phyloP scores from a whole-genome alignment of 164 flowering plant genomes.

The Vitis cinerea region DNA sequence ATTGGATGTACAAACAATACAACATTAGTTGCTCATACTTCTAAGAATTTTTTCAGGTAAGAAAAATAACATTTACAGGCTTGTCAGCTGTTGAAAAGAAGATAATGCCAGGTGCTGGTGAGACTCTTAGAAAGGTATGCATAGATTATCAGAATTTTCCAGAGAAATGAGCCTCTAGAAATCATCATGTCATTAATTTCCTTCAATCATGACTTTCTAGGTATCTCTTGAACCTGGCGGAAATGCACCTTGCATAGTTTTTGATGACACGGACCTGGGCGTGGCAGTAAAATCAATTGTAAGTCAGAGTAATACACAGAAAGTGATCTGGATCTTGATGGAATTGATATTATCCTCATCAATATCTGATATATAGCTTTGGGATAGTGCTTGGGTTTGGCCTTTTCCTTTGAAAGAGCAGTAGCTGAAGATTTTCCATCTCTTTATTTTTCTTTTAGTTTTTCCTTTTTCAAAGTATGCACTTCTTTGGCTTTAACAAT shows the following conservation, averaged over 20 bases:
- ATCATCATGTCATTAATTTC: slow-evolving; percentile 6
- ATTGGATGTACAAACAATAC: neutral
- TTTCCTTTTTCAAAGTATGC: too few relatives aligned
- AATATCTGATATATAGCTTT: too few relatives aligned
- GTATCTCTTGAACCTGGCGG: slow-evolving; percentile 98
- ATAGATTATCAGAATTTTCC: neutral
- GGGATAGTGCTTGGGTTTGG: too few relatives aligned
- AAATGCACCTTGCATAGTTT: slow-evolving; percentile 96
- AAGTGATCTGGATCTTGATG: too few relatives aligned
- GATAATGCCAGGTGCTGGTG: slow-evolving; percentile 91
- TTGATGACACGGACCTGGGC: slow-evolving; percentile 95
- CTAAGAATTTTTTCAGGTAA: slow-evolving; percentile 49
- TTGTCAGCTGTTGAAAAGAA: slow-evolving; percentile 98
- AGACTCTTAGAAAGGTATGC: slow-evolving; percentile 83
- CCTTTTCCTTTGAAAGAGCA: too few relatives aligned
- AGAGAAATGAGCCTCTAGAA: neutral
- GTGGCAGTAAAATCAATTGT: slow-evolving; percentile 96
- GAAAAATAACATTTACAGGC: slow-evolving; percentile 96
- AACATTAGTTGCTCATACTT: neutral
- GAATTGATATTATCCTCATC: too few relatives aligned
- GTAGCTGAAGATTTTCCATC: too few relatives aligned
- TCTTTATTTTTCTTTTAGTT: too few relatives aligned
- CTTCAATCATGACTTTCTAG: slow-evolving; percentile 30
- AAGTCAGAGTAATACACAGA: slow-evolving; percentile 28
- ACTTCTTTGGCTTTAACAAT: too few relatives aligned